phyloP scores from a whole-genome alignment of 176 grass and related monocot genomes.

The Alopecurus myosuroides region DNA sequence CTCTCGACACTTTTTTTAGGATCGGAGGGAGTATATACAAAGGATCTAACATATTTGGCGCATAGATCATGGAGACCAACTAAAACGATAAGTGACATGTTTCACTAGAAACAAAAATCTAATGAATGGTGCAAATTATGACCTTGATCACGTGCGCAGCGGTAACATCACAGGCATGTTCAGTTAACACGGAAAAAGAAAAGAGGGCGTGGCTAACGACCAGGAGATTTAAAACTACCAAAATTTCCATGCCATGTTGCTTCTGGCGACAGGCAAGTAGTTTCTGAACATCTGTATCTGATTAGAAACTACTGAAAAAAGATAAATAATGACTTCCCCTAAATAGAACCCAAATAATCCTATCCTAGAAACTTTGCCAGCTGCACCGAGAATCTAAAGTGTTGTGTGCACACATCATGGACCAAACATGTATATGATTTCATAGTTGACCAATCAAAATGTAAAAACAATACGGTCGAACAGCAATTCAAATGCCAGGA shows the following conservation, averaged over 20 bases:
- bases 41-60: too few species aligned
- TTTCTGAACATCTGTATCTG: not conserved
- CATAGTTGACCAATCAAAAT: not conserved
- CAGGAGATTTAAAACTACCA: not conserved
- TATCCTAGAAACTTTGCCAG: not conserved
- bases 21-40: too few species aligned
- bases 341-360: not conserved
- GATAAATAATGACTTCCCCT: not conserved
- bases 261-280: not conserved
- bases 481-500: not conserved
- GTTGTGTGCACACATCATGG: not conserved
- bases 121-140: too few species aligned
- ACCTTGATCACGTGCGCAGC: too few species aligned
- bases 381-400: not conserved
- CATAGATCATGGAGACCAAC: too few species aligned
- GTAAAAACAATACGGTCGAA: not conserved
- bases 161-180: not conserved
- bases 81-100: too few species aligned
- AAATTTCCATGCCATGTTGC: not conserved
- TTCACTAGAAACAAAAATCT: too few species aligned
- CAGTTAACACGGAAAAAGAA: not conserved
- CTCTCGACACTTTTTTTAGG: too few species aligned
- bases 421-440: constrained; percentile 21
- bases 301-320: constrained; percentile 7
- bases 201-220: not conserved